Conservation (phyloP, 169 alveolate species). For the Pseudocohnilembus persalinus region DNA sequence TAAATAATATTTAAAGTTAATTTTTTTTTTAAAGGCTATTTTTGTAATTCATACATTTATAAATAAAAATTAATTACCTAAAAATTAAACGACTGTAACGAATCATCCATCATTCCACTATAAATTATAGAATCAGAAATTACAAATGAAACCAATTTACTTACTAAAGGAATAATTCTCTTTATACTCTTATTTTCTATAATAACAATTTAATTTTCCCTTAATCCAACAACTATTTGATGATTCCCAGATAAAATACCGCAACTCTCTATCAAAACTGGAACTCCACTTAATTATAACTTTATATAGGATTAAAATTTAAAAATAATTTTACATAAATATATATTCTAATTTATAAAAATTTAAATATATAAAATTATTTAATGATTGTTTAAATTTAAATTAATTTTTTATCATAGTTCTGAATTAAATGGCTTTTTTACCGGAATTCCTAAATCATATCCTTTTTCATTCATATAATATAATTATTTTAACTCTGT, state of each 20-base stretch:
- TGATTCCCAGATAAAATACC: constrained; percentile 62
- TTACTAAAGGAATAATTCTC: constrained; percentile 39
- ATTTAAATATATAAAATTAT: too few relatives aligned
- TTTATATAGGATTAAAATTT: neutral
- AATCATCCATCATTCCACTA: constrained; percentile 37
- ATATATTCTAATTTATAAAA: too few relatives aligned
- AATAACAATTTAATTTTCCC: constrained; percentile 60
- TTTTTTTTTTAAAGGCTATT: neutral
- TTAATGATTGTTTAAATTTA: too few relatives aligned
- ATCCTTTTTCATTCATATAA: neutral
- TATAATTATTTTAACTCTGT: neutral
- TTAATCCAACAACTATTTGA: constrained; percentile 55
- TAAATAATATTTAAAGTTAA: neutral
- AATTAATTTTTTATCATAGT: too few relatives aligned
- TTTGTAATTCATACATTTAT: neutral
- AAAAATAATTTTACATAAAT: too few relatives aligned
- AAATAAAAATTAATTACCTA: neutral
- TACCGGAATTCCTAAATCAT: neutral
- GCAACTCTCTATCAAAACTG: constrained; percentile 34
- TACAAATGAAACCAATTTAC: constrained; percentile 61
- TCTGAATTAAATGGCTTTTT: too few relatives aligned
- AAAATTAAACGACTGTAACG: constrained; percentile 21
- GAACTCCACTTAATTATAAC: constrained; percentile 41
- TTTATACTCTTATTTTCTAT: constrained; percentile 56
- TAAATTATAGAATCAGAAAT: constrained; percentile 47